These are phyloP conservation scores for Dissophora ornata DNA, from an alignment of 192 early-diverging fungal genomes.

Conservation along the genomic window DNA sequence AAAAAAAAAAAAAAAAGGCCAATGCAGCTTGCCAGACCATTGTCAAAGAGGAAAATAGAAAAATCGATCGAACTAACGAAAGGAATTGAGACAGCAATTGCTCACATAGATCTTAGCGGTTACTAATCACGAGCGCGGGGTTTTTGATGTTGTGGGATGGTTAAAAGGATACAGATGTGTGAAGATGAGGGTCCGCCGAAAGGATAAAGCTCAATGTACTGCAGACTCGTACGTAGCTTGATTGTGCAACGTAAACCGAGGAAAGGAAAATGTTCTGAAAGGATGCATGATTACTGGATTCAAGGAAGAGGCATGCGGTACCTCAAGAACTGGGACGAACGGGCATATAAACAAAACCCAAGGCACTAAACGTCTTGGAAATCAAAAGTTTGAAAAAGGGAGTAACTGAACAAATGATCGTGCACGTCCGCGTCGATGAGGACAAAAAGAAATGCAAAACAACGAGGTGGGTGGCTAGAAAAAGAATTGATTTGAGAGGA, in stretches of 20 bases:
- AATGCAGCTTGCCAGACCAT: background rate
- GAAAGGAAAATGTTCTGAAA: background rate
- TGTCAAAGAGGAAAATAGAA: background rate
- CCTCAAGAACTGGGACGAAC: background rate
- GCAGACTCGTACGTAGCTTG: constrained; percentile 13
- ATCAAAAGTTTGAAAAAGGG: too few relatives aligned
- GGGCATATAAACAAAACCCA: constrained; percentile 18
- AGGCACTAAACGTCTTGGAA: background rate
- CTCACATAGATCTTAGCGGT: too few relatives aligned
- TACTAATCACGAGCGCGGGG: too few relatives aligned
- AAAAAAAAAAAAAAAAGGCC: constrained; percentile 2
- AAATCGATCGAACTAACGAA: too few relatives aligned
- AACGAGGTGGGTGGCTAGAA: background rate
- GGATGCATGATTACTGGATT: constrained; percentile 15
- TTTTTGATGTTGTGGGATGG: too few relatives aligned
- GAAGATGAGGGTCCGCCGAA: background rate
- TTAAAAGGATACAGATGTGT: background rate
- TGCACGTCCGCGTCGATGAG: too few relatives aligned
- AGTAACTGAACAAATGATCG: too few relatives aligned
- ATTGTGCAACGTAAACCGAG: constrained; percentile 13
- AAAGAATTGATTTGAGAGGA: background rate
- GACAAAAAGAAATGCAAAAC: too few relatives aligned
- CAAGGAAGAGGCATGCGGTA: constrained; percentile 2
- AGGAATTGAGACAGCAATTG: too few relatives aligned
- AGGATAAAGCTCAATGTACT: background rate